Evolutionary conservation across 2,329 filamentous ascomycete genomes (phyloP).

Genomic region (Coniochaeta sp.): DNA sequence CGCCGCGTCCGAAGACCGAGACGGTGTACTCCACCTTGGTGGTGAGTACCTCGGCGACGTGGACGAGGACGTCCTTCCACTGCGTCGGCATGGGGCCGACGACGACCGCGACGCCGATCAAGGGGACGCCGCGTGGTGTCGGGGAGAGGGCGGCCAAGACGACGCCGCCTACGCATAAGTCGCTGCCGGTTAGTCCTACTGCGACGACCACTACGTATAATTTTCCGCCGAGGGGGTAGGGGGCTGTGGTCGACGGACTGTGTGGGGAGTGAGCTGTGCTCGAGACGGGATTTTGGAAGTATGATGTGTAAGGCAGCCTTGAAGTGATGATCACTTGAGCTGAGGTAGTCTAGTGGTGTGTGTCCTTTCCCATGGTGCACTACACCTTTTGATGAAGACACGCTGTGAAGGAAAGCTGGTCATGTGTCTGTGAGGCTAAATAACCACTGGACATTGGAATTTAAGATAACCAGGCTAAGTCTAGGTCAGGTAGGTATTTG

Average conservation of each 20-base stretch:
- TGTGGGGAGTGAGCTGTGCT: not conserved
- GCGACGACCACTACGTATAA: not conserved
- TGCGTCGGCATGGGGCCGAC: not conserved
- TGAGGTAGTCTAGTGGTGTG: no score
- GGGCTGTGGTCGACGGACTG: no score
- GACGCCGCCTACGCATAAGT: not conserved
- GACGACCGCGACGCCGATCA: not conserved
- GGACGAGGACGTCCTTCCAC: not conserved
- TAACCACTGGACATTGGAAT: no score
- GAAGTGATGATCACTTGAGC: no score
- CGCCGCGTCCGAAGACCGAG: not conserved
- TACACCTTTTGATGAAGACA: no score
- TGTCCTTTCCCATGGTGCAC: no score
- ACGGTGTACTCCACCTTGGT: not conserved
- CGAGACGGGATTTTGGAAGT: not conserved
- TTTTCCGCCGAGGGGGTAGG: not conserved
- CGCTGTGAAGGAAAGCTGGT: not conserved
- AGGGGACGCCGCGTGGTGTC: not conserved
- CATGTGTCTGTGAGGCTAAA: no score
- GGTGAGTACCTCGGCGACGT: not conserved
- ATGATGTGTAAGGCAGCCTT: no score
- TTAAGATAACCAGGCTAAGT: no score
- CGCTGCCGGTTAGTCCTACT: not conserved
- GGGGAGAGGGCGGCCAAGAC: not conserved
- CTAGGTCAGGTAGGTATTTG: no score